Evolutionary conservation across 768 basidiomycete genomes (phyloP).

Genomic region (Crepidotus variabilis): DNA sequence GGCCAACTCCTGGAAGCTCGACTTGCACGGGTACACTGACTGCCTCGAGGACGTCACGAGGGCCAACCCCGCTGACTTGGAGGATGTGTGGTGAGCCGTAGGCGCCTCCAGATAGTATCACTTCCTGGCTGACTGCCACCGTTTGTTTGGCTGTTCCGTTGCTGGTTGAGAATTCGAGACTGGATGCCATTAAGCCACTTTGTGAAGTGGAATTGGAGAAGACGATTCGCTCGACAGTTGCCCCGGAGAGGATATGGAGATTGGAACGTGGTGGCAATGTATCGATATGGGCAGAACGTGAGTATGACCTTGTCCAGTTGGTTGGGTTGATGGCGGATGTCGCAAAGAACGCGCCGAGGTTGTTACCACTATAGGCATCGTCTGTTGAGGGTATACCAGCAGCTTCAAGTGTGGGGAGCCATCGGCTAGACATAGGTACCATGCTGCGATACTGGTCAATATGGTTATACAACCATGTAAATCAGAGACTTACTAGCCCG

Average conservation of each 20-base stretch:
- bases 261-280: constrained; percentile 58
- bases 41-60: constrained; percentile 42
- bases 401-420: constrained; percentile 48
- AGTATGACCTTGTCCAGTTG: constrained; percentile 68
- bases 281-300: constrained; percentile 65
- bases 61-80: constrained; percentile 57
- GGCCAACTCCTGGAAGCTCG: constrained; percentile 58
- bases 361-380: constrained; percentile 48
- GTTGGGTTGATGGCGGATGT: constrained; percentile 57
- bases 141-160: constrained; percentile 27
- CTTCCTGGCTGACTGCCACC: constrained; percentile 58
- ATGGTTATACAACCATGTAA: not conserved
- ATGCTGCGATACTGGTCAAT: constrained; percentile 34
- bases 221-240: constrained; percentile 53
- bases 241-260: constrained; percentile 56
- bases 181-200: constrained; percentile 27
- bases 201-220: constrained; percentile 42
- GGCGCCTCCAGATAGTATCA: constrained; percentile 50
- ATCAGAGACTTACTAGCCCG: constrained; percentile 48
- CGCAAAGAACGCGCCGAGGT: constrained; percentile 52
- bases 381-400: constrained; percentile 41
- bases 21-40: constrained; percentile 41
- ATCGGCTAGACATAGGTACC: constrained; percentile 51
- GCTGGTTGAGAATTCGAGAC: constrained; percentile 39
- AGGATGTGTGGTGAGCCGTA: constrained; percentile 53